These are phyloP conservation scores for Rhodofomes roseus DNA, from an alignment of 1,284 basidiomycete genomes.

Conservation along the genomic window DNA sequence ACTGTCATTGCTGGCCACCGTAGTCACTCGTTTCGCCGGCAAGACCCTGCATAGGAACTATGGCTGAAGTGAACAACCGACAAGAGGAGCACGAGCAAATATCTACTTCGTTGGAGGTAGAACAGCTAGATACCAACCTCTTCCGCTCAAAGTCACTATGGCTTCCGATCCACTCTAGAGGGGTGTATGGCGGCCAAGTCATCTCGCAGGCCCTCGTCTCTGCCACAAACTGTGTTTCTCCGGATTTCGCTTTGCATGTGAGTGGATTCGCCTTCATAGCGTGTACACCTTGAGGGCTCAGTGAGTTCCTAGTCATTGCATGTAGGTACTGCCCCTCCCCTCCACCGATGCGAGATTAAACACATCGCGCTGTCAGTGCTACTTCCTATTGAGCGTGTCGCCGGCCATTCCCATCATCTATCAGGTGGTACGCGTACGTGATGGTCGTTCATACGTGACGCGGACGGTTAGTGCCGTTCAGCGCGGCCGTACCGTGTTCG, in stretches of 20 bases:
- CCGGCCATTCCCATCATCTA: conserved; percentile 80
- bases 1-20: neutral
- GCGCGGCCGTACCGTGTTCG: conserved; percentile 74
- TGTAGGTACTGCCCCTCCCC: conserved; percentile 38
- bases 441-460: conserved; percentile 73
- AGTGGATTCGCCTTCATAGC: conserved; percentile 25
- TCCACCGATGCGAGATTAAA: neutral
- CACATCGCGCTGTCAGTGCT: conserved; percentile 49
- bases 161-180: conserved; percentile 62
- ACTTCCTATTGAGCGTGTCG: conserved; percentile 79
- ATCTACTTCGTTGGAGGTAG: conserved; percentile 71
- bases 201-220: conserved; percentile 85
- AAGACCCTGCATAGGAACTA: conserved; percentile 5
- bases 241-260: conserved; percentile 71
- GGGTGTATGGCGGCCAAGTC: conserved; percentile 89
- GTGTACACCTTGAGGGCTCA: conserved; percentile 11
- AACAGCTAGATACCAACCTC: conserved; percentile 72
- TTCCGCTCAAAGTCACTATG: conserved; percentile 75
- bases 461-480: conserved; percentile 77
- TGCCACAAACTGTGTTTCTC: conserved; percentile 71
- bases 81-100: conserved; percentile 44
- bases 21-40: neutral
- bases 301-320: conserved; percentile 55
- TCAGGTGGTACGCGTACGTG: conserved; percentile 80
- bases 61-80: conserved; percentile 15